Base-by-base conservation (phyloP, 2,329 filamentous ascomycete species). In the Fusarium oxysporum region DNA sequence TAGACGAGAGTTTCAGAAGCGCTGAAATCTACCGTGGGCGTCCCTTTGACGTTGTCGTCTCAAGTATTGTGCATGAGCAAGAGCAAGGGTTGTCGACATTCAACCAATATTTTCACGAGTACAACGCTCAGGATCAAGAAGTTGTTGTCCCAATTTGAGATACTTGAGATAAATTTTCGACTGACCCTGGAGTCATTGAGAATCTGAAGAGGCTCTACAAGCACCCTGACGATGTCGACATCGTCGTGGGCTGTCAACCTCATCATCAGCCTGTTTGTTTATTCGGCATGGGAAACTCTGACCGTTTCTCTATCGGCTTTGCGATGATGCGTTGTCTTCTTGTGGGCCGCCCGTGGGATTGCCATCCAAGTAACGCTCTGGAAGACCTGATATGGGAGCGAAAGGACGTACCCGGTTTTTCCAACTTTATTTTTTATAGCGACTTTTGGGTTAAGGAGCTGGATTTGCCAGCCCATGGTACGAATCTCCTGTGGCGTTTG, bases 21-120 rank as follows among this genome's bases (percentile, higher is more conserved):
- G 32, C 48, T 35, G 16, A 11, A 1, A 3, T 33, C 16, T 51
- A 35, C 4, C 48, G 47, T 0, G 47, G 47, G 0, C 32, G 32
- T 1, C 30, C 47, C 4, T 51, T 35, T 5, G 47, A 51, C 5
- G 25, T 51, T 14, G 30, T 51, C 3, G 47, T 35, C 11, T 35
- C 32, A 8, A 51, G 48, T 8, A 35, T 51, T 4, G n/a, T 51
- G 5, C 48, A 51, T 3, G 32, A 51, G 7, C 32, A 16, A 10
- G 48, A 51, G 11, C 32, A 25, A 19, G 48, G 48, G 1, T 3
- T 51, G 12, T 32, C 32, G 0, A 35, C 48, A 0, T 35, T 35
- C 32, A 35, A 35, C 2, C n/a, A 25, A 14, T 51, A 51, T 19
- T 51, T 51, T 3, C 30, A n/a, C 6, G 16, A 6, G 0, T 35